A percentile compares a stretch with the other conserved stretches of the same genome.
Conservation (phyloP, 2,329 filamentous ascomycete genomes). For the Trichoderma harzianum region DNA sequence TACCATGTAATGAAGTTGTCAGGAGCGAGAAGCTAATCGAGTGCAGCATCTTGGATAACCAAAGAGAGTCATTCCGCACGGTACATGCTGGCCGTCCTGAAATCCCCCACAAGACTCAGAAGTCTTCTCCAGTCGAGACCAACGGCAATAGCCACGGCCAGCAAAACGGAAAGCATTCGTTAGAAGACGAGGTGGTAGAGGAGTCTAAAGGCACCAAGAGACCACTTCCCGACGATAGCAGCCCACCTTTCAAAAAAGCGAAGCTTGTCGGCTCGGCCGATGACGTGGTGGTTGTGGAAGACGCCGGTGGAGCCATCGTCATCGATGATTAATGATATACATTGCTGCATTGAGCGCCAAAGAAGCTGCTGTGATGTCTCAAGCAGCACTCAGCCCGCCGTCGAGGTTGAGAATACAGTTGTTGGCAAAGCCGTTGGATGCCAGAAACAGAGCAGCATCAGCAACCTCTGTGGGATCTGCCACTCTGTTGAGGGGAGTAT, state of each 20-base stretch:
- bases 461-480: slow-evolving; percentile 70
- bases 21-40: slow-evolving; percentile 27
- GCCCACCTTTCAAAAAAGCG: slow-evolving; percentile 47
- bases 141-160: slow-evolving; percentile 38
- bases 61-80: slow-evolving; percentile 55
- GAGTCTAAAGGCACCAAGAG: slow-evolving; percentile 46
- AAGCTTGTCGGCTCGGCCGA: slow-evolving; percentile 37
- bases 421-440: slow-evolving; percentile 75
- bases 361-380: slow-evolving; percentile 25
- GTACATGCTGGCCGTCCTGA: slow-evolving; percentile 42
- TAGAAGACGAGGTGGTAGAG: slow-evolving; percentile 33
- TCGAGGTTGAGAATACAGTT: slow-evolving; percentile 85
- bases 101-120: slow-evolving; percentile 55
- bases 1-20: slow-evolving; percentile 14
- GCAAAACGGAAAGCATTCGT: slow-evolving; percentile 40
- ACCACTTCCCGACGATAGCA: slow-evolving; percentile 40
- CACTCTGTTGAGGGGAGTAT: slow-evolving; percentile 65
- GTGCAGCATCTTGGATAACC: slow-evolving; percentile 39
- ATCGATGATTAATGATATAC: slow-evolving; percentile 59
- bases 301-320: slow-evolving; percentile 59
- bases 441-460: slow-evolving; percentile 77
- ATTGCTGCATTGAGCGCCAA: not conserved
- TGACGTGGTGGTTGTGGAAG: slow-evolving; percentile 50
- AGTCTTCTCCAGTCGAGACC: slow-evolving; percentile 32
- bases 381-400: slow-evolving; percentile 72